Conservation (phyloP, 176 grass and related monocot genomes). For the Musa itinerans region DNA sequence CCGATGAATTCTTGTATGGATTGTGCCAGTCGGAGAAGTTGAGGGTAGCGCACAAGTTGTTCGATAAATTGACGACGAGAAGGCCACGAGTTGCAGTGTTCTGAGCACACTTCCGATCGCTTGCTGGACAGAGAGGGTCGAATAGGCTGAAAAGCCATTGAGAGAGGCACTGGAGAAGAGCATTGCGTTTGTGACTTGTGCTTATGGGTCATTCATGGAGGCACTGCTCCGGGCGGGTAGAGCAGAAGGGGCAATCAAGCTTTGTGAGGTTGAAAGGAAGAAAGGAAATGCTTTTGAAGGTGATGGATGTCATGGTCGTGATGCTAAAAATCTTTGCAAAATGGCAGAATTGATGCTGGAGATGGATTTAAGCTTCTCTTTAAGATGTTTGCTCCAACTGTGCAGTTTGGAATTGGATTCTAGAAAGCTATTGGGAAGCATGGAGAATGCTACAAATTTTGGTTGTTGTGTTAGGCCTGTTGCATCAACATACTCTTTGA, state of each 20-base stretch:
- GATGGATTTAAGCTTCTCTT: slow-evolving; percentile 3
- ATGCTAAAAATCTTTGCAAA: slow-evolving; percentile 1
- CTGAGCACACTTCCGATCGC: slow-evolving; percentile 1
- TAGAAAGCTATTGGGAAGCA: slow-evolving; percentile 11
- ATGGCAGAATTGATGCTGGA: neutral
- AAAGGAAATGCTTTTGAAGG: neutral
- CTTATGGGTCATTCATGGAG: slow-evolving; percentile 7
- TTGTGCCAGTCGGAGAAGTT: slow-evolving; percentile 13
- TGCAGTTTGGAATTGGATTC: slow-evolving; percentile 8
- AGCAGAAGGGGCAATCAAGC: slow-evolving; percentile 9
- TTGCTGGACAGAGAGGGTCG: slow-evolving; percentile 5
- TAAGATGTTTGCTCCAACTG: slow-evolving; percentile 12
- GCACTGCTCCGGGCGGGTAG: neutral
- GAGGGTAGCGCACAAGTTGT: slow-evolving; percentile 20
- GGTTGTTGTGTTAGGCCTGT: neutral
- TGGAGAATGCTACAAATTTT: neutral
- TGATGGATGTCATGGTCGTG: neutral
- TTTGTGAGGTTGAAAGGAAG: neutral
- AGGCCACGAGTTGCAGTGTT: neutral
- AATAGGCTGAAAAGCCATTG: slow-evolving; percentile 8
- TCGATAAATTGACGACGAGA: slow-evolving; percentile 15
- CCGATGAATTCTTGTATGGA: slow-evolving; percentile 2
- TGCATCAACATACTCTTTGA: slow-evolving; percentile 6
- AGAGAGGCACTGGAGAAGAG: slow-evolving; percentile 3
- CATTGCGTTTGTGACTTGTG: neutral